These are phyloP conservation scores for Boletus eberwhitei DNA, from an alignment of 768 basidiomycete genomes.

Conservation along the genomic window DNA sequence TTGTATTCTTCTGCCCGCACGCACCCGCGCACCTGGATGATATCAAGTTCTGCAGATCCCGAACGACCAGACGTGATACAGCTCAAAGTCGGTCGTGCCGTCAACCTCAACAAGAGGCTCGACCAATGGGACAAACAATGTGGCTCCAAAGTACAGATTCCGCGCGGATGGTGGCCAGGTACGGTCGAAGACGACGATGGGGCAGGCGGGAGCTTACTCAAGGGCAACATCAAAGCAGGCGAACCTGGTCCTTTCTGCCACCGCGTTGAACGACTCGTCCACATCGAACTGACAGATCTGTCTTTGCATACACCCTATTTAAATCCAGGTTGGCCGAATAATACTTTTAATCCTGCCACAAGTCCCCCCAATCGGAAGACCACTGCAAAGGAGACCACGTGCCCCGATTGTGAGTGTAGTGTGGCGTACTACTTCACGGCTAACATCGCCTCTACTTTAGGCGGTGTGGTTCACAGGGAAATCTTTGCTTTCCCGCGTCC, in stretches of 20 bases:
- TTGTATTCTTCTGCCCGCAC: background rate
- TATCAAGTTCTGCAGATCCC: constrained; percentile 27
- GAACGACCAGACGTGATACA: constrained; percentile 42
- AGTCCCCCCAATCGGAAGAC: constrained; percentile 14
- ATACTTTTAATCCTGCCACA: constrained; percentile 26
- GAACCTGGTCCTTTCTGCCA: constrained; percentile 64
- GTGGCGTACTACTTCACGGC: background rate
- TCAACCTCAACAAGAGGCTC: constrained; percentile 68
- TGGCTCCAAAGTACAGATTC: constrained; percentile 67
- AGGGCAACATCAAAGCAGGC: constrained; percentile 62
- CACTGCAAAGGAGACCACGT: constrained; percentile 24
- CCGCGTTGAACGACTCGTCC: constrained; percentile 73
- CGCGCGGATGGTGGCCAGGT: constrained; percentile 74
- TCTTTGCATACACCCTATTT: constrained; percentile 58
- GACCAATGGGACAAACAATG: constrained; percentile 84
- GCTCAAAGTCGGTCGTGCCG: constrained; percentile 77
- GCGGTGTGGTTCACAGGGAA: constrained; percentile 65
- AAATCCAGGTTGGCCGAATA: constrained; percentile 44
- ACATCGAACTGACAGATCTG: constrained; percentile 76
- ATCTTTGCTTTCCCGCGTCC: constrained; percentile 72
- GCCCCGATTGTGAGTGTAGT: constrained; percentile 45
- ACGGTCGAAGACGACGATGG: constrained; percentile 40
- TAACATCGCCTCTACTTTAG: constrained; percentile 29
- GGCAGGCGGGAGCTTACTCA: constrained; percentile 48
- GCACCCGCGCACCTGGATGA: background rate